Base-by-base conservation (phyloP, 371 early-diverging fungal species). In the Enterocytospora artemiae region DNA sequence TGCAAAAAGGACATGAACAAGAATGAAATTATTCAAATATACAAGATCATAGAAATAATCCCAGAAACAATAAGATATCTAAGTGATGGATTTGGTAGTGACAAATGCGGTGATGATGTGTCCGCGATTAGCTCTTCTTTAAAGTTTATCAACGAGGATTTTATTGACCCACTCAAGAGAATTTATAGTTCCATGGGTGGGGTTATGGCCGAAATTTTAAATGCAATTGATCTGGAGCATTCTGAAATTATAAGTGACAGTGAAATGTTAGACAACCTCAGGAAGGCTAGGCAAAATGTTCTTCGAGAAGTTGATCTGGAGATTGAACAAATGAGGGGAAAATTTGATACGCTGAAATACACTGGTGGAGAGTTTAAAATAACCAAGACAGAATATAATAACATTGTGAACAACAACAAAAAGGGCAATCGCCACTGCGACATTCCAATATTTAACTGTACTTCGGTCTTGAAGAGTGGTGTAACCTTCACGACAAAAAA, bases 401-500 rank as follows among this genome's bases (percentile, higher is more conserved):
- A 63, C 41, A 72, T 61, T 30, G 48, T 63, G 24, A 61, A 57
- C 18, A n/a, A n/a, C n/a, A n/a, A n/a, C n/a, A n/a, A n/a, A n/a
- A n/a, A n/a, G n/a, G n/a, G n/a, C n/a, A n/a, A n/a, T n/a, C n/a
- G n/a, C n/a, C n/a, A n/a, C n/a, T n/a, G n/a, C n/a, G n/a, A n/a
- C n/a, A n/a, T n/a, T n/a, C n/a, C n/a, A n/a, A n/a, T n/a, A n/a
- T 69, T 72, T 56, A 52, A 74, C 20, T 60, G 65, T 25, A 33
- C 62, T 7, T 59, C 46, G 41, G 22, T 75, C 7, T 59, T 63
- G 32, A 80, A 77, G 62, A 68, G 59, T 4, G 78, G 80, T 12
- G 67, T 80, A 1, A 30, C 55, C 31, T 76, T 80, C 64, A 68
- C 72, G 5, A 74, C 77, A 2, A 61, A 62, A 43, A 51, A 25